A percentile compares a stretch with the other conserved stretches of the same genome.
Evolutionary conservation across 106 monocot genomes (phyloP).

Genomic region (Ottelia alismoides): DNA sequence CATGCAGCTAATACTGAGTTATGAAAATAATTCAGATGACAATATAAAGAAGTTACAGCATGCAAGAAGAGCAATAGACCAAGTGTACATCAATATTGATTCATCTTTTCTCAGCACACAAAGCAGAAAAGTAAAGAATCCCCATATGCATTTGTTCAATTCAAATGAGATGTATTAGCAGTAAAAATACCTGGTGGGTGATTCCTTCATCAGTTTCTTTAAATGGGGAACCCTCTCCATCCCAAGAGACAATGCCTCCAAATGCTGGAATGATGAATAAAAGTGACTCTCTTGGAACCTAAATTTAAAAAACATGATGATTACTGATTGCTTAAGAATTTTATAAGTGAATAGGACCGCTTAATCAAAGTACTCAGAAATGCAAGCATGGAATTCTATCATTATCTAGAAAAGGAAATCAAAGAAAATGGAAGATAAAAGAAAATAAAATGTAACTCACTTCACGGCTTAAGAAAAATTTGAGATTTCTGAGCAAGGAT

Average conservation of each 20-base stretch:
- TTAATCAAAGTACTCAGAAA: neutral
- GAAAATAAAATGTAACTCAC: slow-evolving; percentile 20
- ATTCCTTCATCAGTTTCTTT: slow-evolving; percentile 61
- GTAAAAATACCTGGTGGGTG: slow-evolving; percentile 73
- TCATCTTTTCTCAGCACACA: no score
- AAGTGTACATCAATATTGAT: no score
- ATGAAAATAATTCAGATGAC: no score
- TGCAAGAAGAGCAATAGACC: no score
- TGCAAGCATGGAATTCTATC: neutral
- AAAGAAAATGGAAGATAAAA: no score
- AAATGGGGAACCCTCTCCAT: slow-evolving; percentile 81
- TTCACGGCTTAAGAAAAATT: slow-evolving; percentile 85
- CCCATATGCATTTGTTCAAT: no score
- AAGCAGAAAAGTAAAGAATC: no score
- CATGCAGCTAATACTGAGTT: no score
- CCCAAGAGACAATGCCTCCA: slow-evolving; percentile 97
- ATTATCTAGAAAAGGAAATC: slow-evolving; percentile 1
- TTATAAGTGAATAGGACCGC: neutral
- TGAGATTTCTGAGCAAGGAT: slow-evolving; percentile 66
- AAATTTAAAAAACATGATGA: neutral
- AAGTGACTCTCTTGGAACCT: slow-evolving; percentile 88
- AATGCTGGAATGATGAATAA: slow-evolving; percentile 89
- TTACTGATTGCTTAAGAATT: neutral
- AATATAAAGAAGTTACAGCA: no score
- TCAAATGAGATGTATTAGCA: no score